A percentile compares a stretch with the other conserved stretches of the same genome.
phyloP scores from a whole-genome alignment of 495 filamentous ascomycete genomes.

The Xylaria intraflava region DNA sequence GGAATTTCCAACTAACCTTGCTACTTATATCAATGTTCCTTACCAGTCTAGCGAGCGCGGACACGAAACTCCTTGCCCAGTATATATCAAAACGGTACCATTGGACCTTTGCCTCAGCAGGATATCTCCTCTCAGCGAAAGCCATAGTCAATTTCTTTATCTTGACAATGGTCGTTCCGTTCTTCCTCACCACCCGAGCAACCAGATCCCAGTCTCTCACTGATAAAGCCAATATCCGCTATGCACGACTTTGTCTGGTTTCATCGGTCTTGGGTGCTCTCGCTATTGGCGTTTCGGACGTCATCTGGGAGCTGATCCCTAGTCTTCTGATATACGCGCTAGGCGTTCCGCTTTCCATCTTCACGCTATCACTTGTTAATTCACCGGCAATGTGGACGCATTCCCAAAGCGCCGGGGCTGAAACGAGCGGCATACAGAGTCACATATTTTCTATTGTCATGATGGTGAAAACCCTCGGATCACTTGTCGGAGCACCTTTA shows the following conservation, averaged over 20 bases:
- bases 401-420: conserved; percentile 6
- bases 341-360: conserved; percentile 39
- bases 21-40: conserved; percentile 35
- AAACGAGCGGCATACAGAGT: conserved; percentile 16
- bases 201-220: conserved; percentile 17
- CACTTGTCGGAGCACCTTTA: conserved; percentile 33
- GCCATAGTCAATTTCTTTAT: conserved; percentile 39
- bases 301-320: conserved; percentile 30
- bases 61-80: conserved; percentile 40
- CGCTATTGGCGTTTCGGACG: conserved; percentile 29
- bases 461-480: conserved; percentile 39
- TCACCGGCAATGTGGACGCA: conserved; percentile 26
- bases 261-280: conserved; percentile 36
- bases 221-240: conserved; percentile 24
- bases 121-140: conserved; percentile 39
- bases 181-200: conserved; percentile 19
- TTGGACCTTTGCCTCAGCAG: conserved; percentile 35
- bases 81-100: conserved; percentile 39
- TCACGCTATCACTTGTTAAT: conserved; percentile 36
- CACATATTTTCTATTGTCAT: conserved; percentile 42
- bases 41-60: conserved; percentile 40
- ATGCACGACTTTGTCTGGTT: conserved; percentile 29
- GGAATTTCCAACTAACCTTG: conserved; percentile 27
- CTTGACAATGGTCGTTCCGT: conserved; percentile 32
- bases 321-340: conserved; percentile 37